phyloP scores from a whole-genome alignment of 116 monocot species.

The Posidonia oceanica region DNA sequence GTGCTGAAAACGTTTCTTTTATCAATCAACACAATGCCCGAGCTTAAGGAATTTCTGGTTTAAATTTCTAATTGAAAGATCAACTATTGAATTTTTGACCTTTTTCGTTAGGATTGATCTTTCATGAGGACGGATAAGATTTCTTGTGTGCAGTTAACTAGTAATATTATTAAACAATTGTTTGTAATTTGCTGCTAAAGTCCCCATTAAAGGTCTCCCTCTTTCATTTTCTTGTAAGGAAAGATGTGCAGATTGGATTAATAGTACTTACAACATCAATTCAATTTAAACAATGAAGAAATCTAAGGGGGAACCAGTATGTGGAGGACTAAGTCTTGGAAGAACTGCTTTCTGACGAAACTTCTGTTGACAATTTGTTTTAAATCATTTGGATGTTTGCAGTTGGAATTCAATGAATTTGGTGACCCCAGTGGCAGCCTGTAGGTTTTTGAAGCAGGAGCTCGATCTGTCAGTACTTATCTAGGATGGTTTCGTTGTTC shows the following conservation, averaged over 20 bases:
- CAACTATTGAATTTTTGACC: background rate
- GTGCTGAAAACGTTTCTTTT: background rate
- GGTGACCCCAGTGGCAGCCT: background rate
- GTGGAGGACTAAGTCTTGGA: background rate
- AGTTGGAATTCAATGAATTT: slow-evolving; percentile 24
- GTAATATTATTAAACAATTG: too few relatives aligned
- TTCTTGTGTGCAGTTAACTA: too few relatives aligned
- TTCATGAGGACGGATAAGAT: too few relatives aligned
- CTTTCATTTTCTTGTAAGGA: background rate
- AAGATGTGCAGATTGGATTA: background rate
- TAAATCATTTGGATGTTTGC: slow-evolving; percentile 1
- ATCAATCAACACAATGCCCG: background rate
- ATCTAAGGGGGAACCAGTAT: background rate
- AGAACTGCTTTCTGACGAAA: background rate
- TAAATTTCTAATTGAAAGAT: background rate
- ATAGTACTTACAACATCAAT: background rate
- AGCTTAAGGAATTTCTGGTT: background rate
- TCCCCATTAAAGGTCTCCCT: background rate
- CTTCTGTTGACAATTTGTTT: background rate
- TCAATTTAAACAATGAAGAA: background rate
- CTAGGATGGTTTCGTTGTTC: background rate
- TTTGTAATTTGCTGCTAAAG: background rate
- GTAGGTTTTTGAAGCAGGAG: background rate
- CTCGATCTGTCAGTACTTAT: background rate
- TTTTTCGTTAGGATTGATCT: too few relatives aligned